Percentiles rank a stretch among this genome's conserved stretches.
These are phyloP conservation scores for Hypoxylon sp. DNA, from an alignment of 2,329 filamentous ascomycete genomes.

Conservation along the genomic window DNA sequence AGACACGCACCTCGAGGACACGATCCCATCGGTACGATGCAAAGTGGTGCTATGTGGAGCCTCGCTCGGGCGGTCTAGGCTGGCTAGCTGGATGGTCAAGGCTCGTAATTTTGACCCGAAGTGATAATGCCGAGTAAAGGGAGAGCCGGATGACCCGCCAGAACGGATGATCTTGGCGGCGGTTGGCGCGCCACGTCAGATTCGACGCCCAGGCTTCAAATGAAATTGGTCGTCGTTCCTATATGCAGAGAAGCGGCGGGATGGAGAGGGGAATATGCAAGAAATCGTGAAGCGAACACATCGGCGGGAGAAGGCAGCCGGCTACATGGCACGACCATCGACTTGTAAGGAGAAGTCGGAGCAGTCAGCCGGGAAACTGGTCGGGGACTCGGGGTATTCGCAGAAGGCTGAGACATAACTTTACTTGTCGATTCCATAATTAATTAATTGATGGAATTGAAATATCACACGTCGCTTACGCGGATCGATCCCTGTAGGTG, in stretches of 20 bases:
- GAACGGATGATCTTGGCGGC: constrained; percentile 32
- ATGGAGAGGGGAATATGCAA: constrained; percentile 19
- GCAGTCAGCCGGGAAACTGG: background rate
- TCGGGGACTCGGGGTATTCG: too few relatives aligned
- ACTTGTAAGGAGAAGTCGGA: constrained; percentile 8
- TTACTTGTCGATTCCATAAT: background rate
- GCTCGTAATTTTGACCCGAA: constrained; percentile 35
- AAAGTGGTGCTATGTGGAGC: constrained; percentile 11
- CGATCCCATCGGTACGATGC: background rate
- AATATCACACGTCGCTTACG: constrained; percentile 14
- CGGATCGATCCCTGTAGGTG: constrained; percentile 2
- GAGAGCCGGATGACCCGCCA: constrained; percentile 27
- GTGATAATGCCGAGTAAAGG: constrained; percentile 25
- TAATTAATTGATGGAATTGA: constrained; percentile 5
- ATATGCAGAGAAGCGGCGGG: constrained; percentile 3
- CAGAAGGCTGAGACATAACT: constrained; percentile 13
- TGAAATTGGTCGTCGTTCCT: constrained; percentile 11
- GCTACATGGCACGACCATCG: constrained; percentile 9
- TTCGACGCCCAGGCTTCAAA: constrained; percentile 17
- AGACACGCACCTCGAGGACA: background rate
- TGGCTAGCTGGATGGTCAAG: constrained; percentile 13
- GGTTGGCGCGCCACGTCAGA: constrained; percentile 25
- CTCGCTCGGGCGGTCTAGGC: constrained; percentile 18
- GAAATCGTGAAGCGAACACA: constrained; percentile 12
- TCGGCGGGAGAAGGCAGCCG: constrained; percentile 1